Evolutionary conservation across 2,329 filamentous ascomycete genomes (phyloP), one percentile per base, ranked within the genome.

Genomic region (Colletotrichum viniferum): DNA sequence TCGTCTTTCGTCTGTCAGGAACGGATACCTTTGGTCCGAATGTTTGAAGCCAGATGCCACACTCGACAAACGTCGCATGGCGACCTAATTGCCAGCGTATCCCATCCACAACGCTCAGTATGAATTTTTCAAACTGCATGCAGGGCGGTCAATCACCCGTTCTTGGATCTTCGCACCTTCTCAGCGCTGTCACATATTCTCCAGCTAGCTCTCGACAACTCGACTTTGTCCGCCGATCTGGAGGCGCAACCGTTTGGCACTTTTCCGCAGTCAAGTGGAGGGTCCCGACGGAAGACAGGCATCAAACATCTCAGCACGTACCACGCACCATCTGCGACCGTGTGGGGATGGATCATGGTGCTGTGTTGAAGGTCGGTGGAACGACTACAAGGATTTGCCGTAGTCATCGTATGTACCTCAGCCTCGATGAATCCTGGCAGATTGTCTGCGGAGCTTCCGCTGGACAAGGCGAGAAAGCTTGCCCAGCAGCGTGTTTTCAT

Each of bases 71-170:
- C 56, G 60, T 52, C 30, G 36, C 30, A 26, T 30, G 62, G 62
- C 62, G 26, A 61, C 32, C 52, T 63, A 24, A n/a, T 60, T 60
- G 64, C 56, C 43, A 68, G 24, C 52, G 48, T 36, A 65, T 60
- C 61, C 65, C 64, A 74, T 28, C 48, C 60, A 70, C 52, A n/a
- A 55, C 55, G 36, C 24, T 56, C 65, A 48, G 60, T 30, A 69
- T 69, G 21, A 63, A 65, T 12, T 60, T 74, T 76, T 28, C 26
- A 48, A 28, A 56, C 7, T 64, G 70, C 70, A 76, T 73, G 21
- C 63, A 65, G 64, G 52, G 58, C 56, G 38, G 38, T 67, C 55
- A 61, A 72, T 74, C 69, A 74, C 68, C 61, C 62, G 73, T 52
- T 30, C 38, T 32, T 24, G 14, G n/a, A 56, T 34, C 38, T 55